Conservation (phyloP, 371 early-diverging fungal genomes). For the Dinochytrium kinnereticum region DNA sequence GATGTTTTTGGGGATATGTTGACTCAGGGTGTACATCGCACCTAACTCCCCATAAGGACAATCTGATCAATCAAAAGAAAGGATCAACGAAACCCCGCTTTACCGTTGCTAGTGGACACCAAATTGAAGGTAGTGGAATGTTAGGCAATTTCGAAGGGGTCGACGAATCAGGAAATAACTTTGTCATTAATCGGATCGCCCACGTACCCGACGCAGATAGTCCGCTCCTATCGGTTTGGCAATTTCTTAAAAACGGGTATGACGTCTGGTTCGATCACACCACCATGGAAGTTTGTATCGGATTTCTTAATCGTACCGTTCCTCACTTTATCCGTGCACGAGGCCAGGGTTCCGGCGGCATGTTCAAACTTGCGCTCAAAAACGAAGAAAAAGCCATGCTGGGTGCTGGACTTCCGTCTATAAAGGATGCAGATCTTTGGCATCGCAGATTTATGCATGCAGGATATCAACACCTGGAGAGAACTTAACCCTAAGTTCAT, state of each 20-base stretch:
- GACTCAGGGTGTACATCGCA: slow-evolving; percentile 13
- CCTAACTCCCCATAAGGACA: background rate
- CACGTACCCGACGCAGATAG: slow-evolving; percentile 1
- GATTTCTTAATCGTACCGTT: background rate
- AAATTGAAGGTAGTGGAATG: background rate
- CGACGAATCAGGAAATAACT: no score
- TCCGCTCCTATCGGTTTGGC: background rate
- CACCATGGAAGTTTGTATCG: background rate
- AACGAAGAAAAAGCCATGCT: background rate
- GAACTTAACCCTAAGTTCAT: background rate
- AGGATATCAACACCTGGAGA: background rate
- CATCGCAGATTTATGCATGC: background rate
- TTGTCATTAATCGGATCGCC: background rate
- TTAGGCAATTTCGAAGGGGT: background rate
- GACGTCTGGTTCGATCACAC: slow-evolving; percentile 16
- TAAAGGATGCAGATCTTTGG: background rate
- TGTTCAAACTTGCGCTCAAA: background rate
- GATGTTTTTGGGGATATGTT: slow-evolving; percentile 3
- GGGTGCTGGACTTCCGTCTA: background rate
- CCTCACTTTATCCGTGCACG: background rate
- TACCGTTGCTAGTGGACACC: background rate
- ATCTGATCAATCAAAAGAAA: background rate
- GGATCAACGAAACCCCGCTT: background rate
- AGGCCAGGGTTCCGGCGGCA: background rate
- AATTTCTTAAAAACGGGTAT: background rate